These are phyloP conservation scores for Naganishia sp. DNA, from an alignment of 1,284 basidiomycete genomes.

Conservation along the genomic window DNA sequence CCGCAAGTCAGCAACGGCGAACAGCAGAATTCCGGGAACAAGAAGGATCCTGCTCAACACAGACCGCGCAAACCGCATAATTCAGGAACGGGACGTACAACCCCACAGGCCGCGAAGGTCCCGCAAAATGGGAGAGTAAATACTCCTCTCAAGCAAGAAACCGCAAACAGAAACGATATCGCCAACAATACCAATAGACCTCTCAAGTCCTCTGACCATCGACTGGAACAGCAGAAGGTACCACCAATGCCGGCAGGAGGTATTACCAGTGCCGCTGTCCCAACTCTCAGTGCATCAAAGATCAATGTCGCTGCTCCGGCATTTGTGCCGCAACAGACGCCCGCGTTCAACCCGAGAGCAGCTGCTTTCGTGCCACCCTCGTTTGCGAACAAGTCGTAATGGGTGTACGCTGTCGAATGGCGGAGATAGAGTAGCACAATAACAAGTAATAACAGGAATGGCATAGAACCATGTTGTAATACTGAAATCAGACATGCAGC, in stretches of 20 bases:
- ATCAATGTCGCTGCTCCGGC: conserved; percentile 15
- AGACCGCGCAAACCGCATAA: not conserved
- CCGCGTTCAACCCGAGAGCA: conserved; percentile 18
- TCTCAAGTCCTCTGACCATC: not conserved
- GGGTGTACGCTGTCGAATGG: too few species aligned
- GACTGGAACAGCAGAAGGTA: not conserved
- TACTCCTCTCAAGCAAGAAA: not conserved
- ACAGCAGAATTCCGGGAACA: too few species aligned
- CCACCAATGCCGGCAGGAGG: not conserved
- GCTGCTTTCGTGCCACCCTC: conserved; percentile 19
- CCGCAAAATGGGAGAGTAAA: conserved; percentile 3
- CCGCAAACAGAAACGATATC: conserved; percentile 1
- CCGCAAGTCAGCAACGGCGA: not conserved
- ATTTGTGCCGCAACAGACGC: conserved; percentile 12
- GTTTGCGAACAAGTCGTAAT: not conserved
- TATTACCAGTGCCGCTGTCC: too few species aligned
- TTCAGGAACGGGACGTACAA: not conserved
- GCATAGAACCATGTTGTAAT: too few species aligned
- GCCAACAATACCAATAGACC: not conserved
- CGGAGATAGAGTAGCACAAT: too few species aligned
- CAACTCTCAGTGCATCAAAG: not conserved
- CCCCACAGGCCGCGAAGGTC: not conserved
- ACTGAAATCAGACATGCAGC: too few species aligned
- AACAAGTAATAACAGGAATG: too few species aligned
- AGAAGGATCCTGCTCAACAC: too few species aligned